Evolutionary conservation across 2,329 filamentous ascomycete genomes (phyloP), one percentile per base, ranked within the genome.

Genomic region (Colletotrichum trifolii): DNA sequence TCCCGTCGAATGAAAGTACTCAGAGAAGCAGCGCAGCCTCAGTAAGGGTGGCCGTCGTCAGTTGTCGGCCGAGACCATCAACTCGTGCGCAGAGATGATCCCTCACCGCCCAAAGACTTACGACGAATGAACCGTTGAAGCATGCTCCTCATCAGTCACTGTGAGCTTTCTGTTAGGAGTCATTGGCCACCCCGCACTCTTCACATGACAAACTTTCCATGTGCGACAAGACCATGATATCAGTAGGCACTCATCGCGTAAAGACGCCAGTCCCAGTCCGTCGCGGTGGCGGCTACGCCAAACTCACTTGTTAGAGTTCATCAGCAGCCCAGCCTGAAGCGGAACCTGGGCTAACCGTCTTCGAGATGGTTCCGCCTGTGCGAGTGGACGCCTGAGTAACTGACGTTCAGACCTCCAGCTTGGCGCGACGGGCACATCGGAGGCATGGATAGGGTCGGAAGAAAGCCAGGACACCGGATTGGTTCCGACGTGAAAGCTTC

Each of bases 131-230:
- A 25, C 25, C 25, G 4, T 25, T 25, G 25, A 25, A 25, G 25
- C 25, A 25, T 25, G 25, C 25, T 25, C 25, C 25, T 25, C 25
- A 25, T 25, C 25, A 25, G 25, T 25, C 25, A 5, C 25, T 25
- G 4, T 25, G 25, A 25, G 25, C 25, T 25, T 25, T 25, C 25
- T 25, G 25, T 25, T 25, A 25, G 25, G 4, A 25, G 25, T 25
- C 25, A 25, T 25, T 25, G 25, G 25, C 25, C 25, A 25, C 25
- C 25, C 25, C 25, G 25, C 25, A 25, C 25, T 25, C 46, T 65
- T 65, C 62, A 61, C 62, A 65, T 61, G 62, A 61, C 50, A 65
- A 55, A 61, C 45, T 61, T 35, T 46, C 40, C 43, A 54, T 61
- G 62, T 40, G 36, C 39, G 15, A 1, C 25, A 25, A 25, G 25